Evolutionary conservation across 305 asterid species (phyloP), one percentile per base, ranked within the genome.

Genomic region (Petunia hybrid): DNA sequence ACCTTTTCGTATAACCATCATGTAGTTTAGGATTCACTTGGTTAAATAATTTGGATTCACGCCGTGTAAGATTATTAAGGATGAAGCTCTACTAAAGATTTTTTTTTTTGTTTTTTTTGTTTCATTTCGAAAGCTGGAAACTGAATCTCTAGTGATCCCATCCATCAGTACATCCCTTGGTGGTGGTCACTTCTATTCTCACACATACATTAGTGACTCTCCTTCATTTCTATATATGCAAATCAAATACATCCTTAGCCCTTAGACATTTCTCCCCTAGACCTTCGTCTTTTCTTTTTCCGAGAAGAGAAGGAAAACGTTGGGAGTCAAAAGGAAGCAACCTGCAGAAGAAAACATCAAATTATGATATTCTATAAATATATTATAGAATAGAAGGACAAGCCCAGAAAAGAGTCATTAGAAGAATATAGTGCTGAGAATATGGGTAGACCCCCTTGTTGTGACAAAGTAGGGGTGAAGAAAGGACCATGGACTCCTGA

Each of bases 401-500:
- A 65, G 16, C 2, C 12, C 38, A 6, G 16, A 62, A 56, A 56
- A 46, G 12, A 12, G 5, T 12, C 22, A 31, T 31, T 12, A 16
- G 31, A 61, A 63, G 57, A n/a, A 31, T 64, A 6, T 1, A 45
- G 5, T 38, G 42, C 8, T 55, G 65, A 39, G n/a, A 36, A 71
- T 2, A 94, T 95, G 99, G 99, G 99, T 9, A 89, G 99, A 84
- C 95, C 94, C 14, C 99, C 99, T 79, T 94, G 99, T 84, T 95
- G 97, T 85, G 99, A 94, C 46, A 94, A 90, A 84, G 79, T 78
- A 7, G 99, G 97, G 0, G 97, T 95, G 51, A 95, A 95, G 85
- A 95, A 94, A 83, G 99, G 99, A 4, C 97, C 98, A 51, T 95
- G 99, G 99, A 94, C 99, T 61, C 99, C 99, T 35, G 99, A 95